phyloP scores from a whole-genome alignment of 139 green algal genomes.

The Chlorella sp. region DNA sequence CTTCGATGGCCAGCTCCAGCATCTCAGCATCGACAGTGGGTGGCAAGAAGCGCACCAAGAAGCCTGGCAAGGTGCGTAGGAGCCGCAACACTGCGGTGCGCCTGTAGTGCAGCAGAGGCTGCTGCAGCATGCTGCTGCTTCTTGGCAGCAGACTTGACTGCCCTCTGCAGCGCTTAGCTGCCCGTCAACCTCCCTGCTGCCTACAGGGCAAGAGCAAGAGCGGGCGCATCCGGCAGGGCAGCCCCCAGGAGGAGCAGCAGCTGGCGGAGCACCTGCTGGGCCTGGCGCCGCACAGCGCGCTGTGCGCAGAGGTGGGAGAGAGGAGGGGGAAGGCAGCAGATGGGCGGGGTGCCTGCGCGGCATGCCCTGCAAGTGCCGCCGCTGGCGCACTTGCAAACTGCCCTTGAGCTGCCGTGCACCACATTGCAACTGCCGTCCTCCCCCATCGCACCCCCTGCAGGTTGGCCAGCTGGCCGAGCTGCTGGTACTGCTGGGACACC shows the following conservation, averaged over 20 bases:
- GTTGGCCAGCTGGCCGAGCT: conserved; percentile 78
- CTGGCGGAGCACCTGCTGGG: conserved; percentile 62
- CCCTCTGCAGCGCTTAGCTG: no score
- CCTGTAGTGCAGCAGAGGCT: background rate
- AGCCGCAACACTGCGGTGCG: no score
- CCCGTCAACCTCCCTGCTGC: no score
- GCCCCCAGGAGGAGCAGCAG: conserved; percentile 79
- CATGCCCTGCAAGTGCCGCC: background rate
- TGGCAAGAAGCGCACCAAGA: conserved; percentile 39
- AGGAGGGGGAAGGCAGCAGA: no score
- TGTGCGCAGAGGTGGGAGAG: conserved; percentile 18
- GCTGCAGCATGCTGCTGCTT: no score
- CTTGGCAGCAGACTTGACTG: no score
- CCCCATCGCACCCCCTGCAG: background rate
- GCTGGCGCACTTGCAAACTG: no score
- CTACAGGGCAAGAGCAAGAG: conserved; percentile 34
- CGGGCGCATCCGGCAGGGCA: conserved; percentile 64
- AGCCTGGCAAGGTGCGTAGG: conserved; percentile 8
- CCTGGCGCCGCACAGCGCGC: conserved; percentile 40
- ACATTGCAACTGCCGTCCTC: conserved; percentile 31
- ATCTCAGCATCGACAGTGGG: conserved; percentile 52
- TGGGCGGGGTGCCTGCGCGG: no score
- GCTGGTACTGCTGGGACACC: conserved; percentile 82
- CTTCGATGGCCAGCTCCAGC: background rate
- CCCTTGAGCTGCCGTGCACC: no score